A percentile compares a stretch with the other conserved stretches of the same genome.
phyloP scores from a whole-genome alignment of 495 filamentous ascomycete genomes.

The Aspergillus conjunctus region DNA sequence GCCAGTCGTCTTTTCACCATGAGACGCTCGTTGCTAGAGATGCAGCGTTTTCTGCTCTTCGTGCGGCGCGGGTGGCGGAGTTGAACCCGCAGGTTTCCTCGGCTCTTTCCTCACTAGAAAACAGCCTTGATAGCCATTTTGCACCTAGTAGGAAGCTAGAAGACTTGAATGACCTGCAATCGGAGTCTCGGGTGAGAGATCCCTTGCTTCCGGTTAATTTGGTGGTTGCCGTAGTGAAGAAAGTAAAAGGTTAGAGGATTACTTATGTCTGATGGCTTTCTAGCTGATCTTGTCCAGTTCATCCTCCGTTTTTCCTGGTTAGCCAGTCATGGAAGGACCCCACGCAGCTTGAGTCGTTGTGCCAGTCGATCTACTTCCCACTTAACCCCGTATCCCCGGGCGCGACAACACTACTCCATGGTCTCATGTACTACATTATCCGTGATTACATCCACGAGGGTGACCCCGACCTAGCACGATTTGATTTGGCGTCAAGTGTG shows the following conservation, averaged over 20 bases:
- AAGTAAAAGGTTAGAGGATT: conserved; percentile 24
- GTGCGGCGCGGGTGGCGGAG: conserved; percentile 8
- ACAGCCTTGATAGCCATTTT: conserved; percentile 24
- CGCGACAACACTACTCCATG: conserved; percentile 25
- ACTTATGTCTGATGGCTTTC: no score
- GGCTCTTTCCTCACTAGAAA: conserved; percentile 24
- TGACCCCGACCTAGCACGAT: conserved; percentile 23
- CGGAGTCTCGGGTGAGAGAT: conserved; percentile 11
- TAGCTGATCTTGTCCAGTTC: conserved; percentile 21
- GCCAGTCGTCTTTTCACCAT: conserved; percentile 33
- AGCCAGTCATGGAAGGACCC: conserved; percentile 31
- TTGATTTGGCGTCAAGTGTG: conserved; percentile 19
- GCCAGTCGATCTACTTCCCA: conserved; percentile 33
- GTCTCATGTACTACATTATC: conserved; percentile 29
- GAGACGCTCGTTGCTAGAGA: conserved; percentile 31
- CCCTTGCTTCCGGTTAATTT: conserved; percentile 27
- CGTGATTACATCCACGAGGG: conserved; percentile 31
- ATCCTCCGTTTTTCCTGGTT: conserved; percentile 31
- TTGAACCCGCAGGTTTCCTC: conserved; percentile 27
- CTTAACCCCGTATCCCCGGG: conserved; percentile 24
- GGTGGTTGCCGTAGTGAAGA: conserved; percentile 28
- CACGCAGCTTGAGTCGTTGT: conserved; percentile 25
- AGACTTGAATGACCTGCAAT: neutral
- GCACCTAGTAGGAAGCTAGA: neutral
- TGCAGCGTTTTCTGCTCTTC: conserved; percentile 29